Evolutionary conservation across 345 rosid genomes (phyloP), one percentile per base, ranked within the genome.

Genomic region (Anacardium occidentale): DNA sequence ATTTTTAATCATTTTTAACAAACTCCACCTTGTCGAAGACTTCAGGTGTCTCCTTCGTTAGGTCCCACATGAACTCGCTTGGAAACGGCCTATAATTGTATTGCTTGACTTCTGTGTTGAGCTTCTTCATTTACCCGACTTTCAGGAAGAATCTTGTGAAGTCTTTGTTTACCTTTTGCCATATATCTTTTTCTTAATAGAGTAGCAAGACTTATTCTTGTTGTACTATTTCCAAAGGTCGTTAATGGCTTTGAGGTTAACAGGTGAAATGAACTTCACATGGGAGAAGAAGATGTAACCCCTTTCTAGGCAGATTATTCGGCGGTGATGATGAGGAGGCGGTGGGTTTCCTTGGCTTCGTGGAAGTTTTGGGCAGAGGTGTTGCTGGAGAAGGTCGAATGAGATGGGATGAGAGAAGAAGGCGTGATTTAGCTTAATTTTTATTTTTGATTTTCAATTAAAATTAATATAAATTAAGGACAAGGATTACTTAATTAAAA

Each of bases 261-360:
- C 32, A 0, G 62, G 72, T 0, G 92, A 29, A 75, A 95, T 95
- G 74, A 89, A 88, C 58, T 88, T 80, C 14, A 92, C 99, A 56
- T 95, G 97, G 24, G 96, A 95, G 90, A 95, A 95, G 96, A 89
- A 95, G 15, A 95, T 96, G 51, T 95, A 95, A 11, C 99, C 97
- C 99, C 80, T 70, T 87, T 90, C 32, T 77, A 74, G 1, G 99
- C 90, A 0, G 92, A 73, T 75, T 95, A 97, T 1, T 97, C 98
- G 0, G 96, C 86, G 0, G 92, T 85, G 55, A 80, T 83, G 21
- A 92, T 88, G 84, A 94, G 89, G 21, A 94, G 88, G 25, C 93
- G 85, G 37, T 98, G 88, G 18, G 96, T 92, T 60, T 90, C 98
- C 25, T 95, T 98, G 0, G 99, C 99, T 78, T 83, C 79, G 14